Evolutionary conservation across 202 grass and related monocot genomes (phyloP).

Genomic region (Carex arenaria): DNA sequence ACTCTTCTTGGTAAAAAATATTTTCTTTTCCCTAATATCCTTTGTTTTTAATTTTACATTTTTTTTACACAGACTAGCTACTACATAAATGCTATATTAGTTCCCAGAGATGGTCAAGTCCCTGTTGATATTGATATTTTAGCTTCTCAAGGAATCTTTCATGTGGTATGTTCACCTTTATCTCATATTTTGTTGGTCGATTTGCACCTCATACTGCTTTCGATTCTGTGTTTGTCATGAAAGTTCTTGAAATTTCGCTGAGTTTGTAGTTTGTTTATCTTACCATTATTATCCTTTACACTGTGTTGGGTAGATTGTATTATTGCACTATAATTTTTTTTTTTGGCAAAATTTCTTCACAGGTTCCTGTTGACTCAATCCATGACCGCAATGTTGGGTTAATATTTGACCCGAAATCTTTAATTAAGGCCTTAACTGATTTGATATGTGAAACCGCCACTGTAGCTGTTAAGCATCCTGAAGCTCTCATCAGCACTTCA

Average conservation of each 20-base stretch:
- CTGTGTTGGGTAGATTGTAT: background rate
- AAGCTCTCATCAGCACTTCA: slow-evolving; percentile 37
- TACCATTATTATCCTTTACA: background rate
- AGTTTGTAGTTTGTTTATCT: background rate
- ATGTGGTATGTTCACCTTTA: slow-evolving; percentile 49
- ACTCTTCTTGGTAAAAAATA: background rate
- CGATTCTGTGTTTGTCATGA: background rate
- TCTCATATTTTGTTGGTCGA: background rate
- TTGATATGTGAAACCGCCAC: slow-evolving; percentile 36
- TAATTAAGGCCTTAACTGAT: slow-evolving; percentile 65
- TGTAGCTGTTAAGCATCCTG: slow-evolving; percentile 6
- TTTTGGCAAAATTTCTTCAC: slow-evolving; percentile 21
- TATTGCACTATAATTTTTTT: slow-evolving; percentile 8
- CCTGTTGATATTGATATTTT: slow-evolving; percentile 61
- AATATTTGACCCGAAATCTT: slow-evolving; percentile 60
- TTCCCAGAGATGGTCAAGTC: slow-evolving; percentile 71
- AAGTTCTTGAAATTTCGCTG: background rate
- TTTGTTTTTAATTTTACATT: slow-evolving; percentile 1
- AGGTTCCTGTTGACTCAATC: slow-evolving; percentile 59
- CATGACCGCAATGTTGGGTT: slow-evolving; percentile 48
- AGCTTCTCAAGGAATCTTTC: slow-evolving; percentile 64
- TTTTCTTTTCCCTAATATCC: background rate
- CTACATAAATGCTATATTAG: slow-evolving; percentile 86
- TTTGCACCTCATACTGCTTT: background rate
- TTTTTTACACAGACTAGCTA: slow-evolving; percentile 54